Evolutionary conservation across 208 protist species (phyloP), one percentile per base, ranked within the genome.

Genomic region (Borovskyia barvae): DNA sequence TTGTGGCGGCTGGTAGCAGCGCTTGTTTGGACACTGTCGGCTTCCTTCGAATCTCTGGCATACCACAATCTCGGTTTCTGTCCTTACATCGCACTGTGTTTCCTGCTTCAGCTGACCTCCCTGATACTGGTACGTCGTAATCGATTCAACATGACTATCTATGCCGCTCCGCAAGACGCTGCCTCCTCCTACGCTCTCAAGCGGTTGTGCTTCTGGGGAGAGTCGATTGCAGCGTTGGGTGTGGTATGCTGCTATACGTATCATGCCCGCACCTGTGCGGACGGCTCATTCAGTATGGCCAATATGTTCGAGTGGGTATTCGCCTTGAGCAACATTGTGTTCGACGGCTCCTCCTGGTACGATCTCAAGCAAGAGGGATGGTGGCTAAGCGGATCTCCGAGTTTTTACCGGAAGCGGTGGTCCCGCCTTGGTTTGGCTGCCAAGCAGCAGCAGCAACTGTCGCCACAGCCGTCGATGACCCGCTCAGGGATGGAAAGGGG

Each of bases 271-370:
- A 92, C 81, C n/a, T 90, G 85, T 51, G 80, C 76, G 12, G 47
- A 72, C 41, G 82, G 79, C 30, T 76, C 79, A 12, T 87, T 78
- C 66, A 90, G 79, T 43, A 48, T 85, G 17, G 70, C 85, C 1
- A 90, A 70, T 24, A 83, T 92, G 61, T 82, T 68, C 37, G 85
- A 92, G 67, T 92, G 85, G 77, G 17, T 39, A 2, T 88, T 92
- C 26, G 80, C 52, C 14, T 30, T 41, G 19, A 85, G 72, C 66
- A 92, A 86, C 64, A 71, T 92, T 47, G 29, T 57, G 46, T 92
- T 68, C 50, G 85, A 92, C 54, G 75, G 50, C 41, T 80, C 73
- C 14, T 51, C 56, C 4, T 89, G 78, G 72, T 90, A 72, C 48
- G 85, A 90, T 37, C 26, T 88, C 40, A 75, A 79, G 77, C 64